Evolutionary conservation across 305 asterid species (phyloP), one percentile per base, ranked within the genome.

Genomic region (Fraxinus velutina): DNA sequence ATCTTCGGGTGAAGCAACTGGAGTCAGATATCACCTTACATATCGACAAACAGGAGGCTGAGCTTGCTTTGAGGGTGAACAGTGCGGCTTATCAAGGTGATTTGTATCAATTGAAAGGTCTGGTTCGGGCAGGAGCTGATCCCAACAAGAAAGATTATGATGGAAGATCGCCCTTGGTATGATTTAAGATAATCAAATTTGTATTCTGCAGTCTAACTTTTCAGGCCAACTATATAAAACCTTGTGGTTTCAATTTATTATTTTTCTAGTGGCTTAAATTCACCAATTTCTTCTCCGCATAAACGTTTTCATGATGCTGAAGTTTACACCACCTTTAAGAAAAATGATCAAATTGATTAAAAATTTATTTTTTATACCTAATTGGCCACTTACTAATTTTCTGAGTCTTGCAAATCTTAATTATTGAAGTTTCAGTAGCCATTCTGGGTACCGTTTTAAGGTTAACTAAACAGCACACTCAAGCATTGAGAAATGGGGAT

Each of bases 81-180:
- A 89, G 92, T 85, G 92, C 97, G 39, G 96, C 97, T 75, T 92
- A 88, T 86, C 80, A 91, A 0, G 99, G 97, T 13, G 97, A 95
- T 82, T 80, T 95, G 78, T 85, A 92, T 87, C 98, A 95, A 81
- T 86, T 95, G 73, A 92, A 93, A 84, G 87, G 87, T 76, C 74
- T 95, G 21, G 87, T 92, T 57, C 92, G 93, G 47, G 93, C 98
- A 27, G 99, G 98, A 75, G 99, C 98, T 37, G 97, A 95, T 88
- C 96, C 96, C 0, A 90, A 90, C 82, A 93, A 89, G 85, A 88
- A 83, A 84, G 99, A 95, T 79, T 95, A 92, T 80, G 94, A 93
- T 83, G 99, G 96, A 86, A 79, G 98, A 86, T 88, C 97, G 12
- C 91, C 98, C 52, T 84, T 93, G 92, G 99, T 92, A 90, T 42